A percentile compares a stretch with the other conserved stretches of the same genome.
phyloP scores from a whole-genome alignment of 257 asterid genomes.

The Salvia splendens region DNA sequence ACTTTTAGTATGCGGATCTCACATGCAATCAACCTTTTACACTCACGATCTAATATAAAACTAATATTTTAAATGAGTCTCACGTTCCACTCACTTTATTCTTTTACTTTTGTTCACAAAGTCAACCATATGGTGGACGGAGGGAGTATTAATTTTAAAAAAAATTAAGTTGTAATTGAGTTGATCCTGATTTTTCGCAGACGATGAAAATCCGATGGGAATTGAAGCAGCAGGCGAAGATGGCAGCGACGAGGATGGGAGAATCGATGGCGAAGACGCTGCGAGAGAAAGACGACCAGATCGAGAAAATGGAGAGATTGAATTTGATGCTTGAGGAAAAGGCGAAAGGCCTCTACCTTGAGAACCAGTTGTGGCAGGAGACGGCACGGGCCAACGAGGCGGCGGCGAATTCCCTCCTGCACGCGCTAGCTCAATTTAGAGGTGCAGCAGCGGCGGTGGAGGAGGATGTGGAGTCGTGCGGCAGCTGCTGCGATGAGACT shows the following conservation, averaged over 20 bases:
- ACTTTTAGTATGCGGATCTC: too few species aligned
- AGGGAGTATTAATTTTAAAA: too few species aligned
- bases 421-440: slow-evolving; percentile 45
- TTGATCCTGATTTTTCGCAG: slow-evolving; percentile 29
- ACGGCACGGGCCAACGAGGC: slow-evolving; percentile 69
- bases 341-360: slow-evolving; percentile 40
- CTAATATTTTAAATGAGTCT: too few species aligned
- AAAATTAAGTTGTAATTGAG: too few species aligned
- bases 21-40: too few species aligned
- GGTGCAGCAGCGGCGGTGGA: slow-evolving; percentile 36
- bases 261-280: too few species aligned
- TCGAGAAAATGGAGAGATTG: slow-evolving; percentile 45
- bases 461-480: slow-evolving; percentile 65
- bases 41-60: too few species aligned
- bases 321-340: slow-evolving; percentile 50
- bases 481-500: slow-evolving; percentile 38
- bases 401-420: slow-evolving; percentile 57
- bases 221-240: slow-evolving; percentile 1
- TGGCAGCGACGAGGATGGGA: too few species aligned
- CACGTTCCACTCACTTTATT: too few species aligned
- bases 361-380: slow-evolving; percentile 66
- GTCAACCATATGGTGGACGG: too few species aligned
- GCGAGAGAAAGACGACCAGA: slow-evolving; percentile 61
- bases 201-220: slow-evolving; percentile 57
- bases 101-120: too few species aligned